phyloP scores from a whole-genome alignment of 1,139 yeast species.

The Debaryomyces nepalensis region DNA sequence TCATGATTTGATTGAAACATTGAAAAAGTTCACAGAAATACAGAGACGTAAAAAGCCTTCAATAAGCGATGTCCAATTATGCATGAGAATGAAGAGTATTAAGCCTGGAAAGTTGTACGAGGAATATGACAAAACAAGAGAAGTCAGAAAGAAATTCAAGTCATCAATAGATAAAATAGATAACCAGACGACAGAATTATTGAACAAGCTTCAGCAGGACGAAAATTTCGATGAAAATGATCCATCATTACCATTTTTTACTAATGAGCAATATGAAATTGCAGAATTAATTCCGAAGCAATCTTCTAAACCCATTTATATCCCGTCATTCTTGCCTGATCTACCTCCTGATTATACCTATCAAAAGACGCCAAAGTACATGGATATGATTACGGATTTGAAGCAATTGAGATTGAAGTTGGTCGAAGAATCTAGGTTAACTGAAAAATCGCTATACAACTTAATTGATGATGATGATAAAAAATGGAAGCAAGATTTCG shows the following conservation, averaged over 20 bases:
- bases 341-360: constrained; percentile 94
- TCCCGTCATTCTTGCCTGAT: constrained; percentile 80
- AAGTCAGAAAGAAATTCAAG: constrained; percentile 12
- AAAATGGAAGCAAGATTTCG: constrained; percentile 37
- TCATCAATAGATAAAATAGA: constrained; percentile 14
- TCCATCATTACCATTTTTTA: constrained; percentile 45
- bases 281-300: constrained; percentile 60
- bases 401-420: constrained; percentile 68
- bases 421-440: constrained; percentile 78
- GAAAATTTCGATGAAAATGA: constrained; percentile 25
- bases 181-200: constrained; percentile 11
- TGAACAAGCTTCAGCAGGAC: constrained; percentile 11
- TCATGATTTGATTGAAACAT: constrained; percentile 46
- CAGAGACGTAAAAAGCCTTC: constrained; percentile 72
- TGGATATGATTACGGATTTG: constrained; percentile 70
- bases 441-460: constrained; percentile 74
- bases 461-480: constrained; percentile 52
- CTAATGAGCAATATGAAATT: constrained; percentile 54
- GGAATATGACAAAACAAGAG: constrained; percentile 38
- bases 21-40: constrained; percentile 61
- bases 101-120: constrained; percentile 48
- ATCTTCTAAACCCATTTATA: constrained; percentile 52
- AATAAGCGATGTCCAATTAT: constrained; percentile 56
- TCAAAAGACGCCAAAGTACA: constrained; percentile 70
- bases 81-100: constrained; percentile 53